A percentile compares a stretch with the other conserved stretches of the same genome.
Evolutionary conservation across 1,284 basidiomycete species (phyloP).

Genomic region (Ceratobasidium sp.): DNA sequence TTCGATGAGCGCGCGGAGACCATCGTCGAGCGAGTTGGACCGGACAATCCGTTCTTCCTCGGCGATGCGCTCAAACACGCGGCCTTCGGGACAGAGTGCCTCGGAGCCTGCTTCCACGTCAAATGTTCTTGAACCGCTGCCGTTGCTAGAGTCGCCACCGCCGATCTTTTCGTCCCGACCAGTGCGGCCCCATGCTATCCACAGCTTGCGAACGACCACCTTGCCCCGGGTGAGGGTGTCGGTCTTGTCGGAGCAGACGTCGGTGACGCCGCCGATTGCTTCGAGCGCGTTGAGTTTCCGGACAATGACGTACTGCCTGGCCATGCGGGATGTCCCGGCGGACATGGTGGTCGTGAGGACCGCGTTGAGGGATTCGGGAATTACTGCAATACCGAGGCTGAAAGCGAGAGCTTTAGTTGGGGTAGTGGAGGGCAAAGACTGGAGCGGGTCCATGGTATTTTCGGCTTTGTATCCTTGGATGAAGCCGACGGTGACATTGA

Average conservation of each 20-base stretch:
- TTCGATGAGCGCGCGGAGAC: slow-evolving; percentile 30
- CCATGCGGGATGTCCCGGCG: no score
- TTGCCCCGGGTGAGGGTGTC: slow-evolving; percentile 58
- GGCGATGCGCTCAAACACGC: slow-evolving; percentile 20
- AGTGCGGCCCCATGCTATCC: no score
- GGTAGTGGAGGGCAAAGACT: slow-evolving; percentile 67
- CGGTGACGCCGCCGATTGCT: slow-evolving; percentile 68
- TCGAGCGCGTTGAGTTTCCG: slow-evolving; percentile 70
- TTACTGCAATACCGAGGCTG: slow-evolving; percentile 52
- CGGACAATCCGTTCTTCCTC: slow-evolving; percentile 26
- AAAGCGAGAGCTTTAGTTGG: slow-evolving; percentile 52
- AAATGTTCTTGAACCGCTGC: slow-evolving; percentile 32
- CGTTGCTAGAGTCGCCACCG: not conserved
- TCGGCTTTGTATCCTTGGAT: slow-evolving; percentile 68
- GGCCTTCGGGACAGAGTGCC: slow-evolving; percentile 31
- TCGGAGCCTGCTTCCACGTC: slow-evolving; percentile 31
- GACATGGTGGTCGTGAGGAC: slow-evolving; percentile 57
- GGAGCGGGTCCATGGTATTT: slow-evolving; percentile 68
- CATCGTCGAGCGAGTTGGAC: slow-evolving; percentile 11
- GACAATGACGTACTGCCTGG: no score
- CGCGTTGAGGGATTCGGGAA: slow-evolving; percentile 59
- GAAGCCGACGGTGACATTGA: slow-evolving; percentile 60
- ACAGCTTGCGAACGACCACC: slow-evolving; percentile 52
- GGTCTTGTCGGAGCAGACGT: slow-evolving; percentile 69
- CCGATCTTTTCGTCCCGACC: not conserved